Percentiles rank a stretch among this genome's conserved stretches.
Conservation (phyloP, 169 alveolate species). For the Plasmodium billcollinsi region DNA sequence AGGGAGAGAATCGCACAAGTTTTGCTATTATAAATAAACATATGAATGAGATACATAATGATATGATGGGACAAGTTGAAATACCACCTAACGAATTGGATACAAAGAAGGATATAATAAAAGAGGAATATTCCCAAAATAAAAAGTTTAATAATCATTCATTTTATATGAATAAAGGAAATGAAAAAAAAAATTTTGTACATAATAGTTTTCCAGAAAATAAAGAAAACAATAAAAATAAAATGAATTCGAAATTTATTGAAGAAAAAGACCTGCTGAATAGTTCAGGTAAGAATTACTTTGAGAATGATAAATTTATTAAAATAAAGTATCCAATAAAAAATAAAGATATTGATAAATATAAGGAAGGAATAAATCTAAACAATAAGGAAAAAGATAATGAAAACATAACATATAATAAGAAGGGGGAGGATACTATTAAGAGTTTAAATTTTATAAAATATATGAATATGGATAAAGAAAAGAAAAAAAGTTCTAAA, state of each 20-base stretch:
- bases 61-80: not conserved
- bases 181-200: conserved; percentile 6
- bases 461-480: conserved; percentile 1
- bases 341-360: not conserved
- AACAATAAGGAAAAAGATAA: not conserved
- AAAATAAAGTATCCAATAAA: conserved; percentile 32
- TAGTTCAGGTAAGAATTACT: conserved; percentile 19
- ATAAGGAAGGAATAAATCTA: not conserved
- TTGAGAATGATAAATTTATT: conserved; percentile 50
- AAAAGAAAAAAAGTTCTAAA: not conserved
- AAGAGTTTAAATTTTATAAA: not conserved
- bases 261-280: not conserved
- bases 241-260: not conserved
- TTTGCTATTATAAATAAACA: conserved; percentile 34
- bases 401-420: not conserved
- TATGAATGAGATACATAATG: not conserved
- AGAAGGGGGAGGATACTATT: too few relatives aligned
- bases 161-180: not conserved
- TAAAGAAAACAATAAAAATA: not conserved
- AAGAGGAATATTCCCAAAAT: not conserved
- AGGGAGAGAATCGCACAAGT: conserved; percentile 9
- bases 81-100: not conserved
- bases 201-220: not conserved
- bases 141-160: not conserved
- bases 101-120: conserved; percentile 2